phyloP scores from a whole-genome alignment of 2,329 filamentous ascomycete species.

The Keithomyces neogunnii region DNA sequence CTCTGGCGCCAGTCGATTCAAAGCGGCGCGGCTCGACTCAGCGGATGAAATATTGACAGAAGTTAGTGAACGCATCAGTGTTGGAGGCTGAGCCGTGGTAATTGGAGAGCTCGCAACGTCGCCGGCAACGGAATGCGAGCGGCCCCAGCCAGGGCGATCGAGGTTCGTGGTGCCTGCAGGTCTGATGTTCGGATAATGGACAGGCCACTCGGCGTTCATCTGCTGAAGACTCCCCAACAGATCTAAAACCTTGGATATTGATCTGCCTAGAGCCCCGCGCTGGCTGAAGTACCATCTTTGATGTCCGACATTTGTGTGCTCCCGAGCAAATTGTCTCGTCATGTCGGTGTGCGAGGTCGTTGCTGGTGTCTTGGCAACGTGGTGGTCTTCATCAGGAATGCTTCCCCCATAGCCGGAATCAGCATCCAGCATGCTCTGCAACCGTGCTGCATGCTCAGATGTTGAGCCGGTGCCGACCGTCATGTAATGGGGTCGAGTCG shows the following conservation, averaged over 20 bases:
- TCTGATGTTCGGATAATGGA: slow-evolving; percentile 84
- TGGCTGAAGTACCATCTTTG: slow-evolving; percentile 96
- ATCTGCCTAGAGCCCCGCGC: slow-evolving; percentile 73
- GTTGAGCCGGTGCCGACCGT: slow-evolving; percentile 77
- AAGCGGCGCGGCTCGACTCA: slow-evolving; percentile 67
- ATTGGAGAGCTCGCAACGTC: slow-evolving; percentile 32
- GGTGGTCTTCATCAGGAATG: slow-evolving; percentile 53
- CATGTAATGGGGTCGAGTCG: slow-evolving; percentile 61
- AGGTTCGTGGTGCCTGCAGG: slow-evolving; percentile 40
- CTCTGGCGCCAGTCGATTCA: slow-evolving; percentile 53
- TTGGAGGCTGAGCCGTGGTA: slow-evolving; percentile 35
- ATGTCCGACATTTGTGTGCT: slow-evolving; percentile 74
- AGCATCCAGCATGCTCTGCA: slow-evolving; percentile 73
- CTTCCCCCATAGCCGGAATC: slow-evolving; percentile 93
- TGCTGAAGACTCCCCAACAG: slow-evolving; percentile 75
- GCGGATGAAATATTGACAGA: slow-evolving; percentile 41
- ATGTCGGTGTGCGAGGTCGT: slow-evolving; percentile 31
- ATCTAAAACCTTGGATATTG: slow-evolving; percentile 81
- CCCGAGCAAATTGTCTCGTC: slow-evolving; percentile 31
- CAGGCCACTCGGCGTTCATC: slow-evolving; percentile 88
- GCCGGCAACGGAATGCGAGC: slow-evolving; percentile 52
- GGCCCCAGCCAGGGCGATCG: slow-evolving; percentile 50
- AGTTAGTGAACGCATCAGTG: slow-evolving; percentile 63
- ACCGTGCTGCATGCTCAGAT: slow-evolving; percentile 70
- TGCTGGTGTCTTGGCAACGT: slow-evolving; percentile 14